Evolutionary conservation across 129 eudicot genomes (phyloP).

Genomic region (Flaveria bidentis): DNA sequence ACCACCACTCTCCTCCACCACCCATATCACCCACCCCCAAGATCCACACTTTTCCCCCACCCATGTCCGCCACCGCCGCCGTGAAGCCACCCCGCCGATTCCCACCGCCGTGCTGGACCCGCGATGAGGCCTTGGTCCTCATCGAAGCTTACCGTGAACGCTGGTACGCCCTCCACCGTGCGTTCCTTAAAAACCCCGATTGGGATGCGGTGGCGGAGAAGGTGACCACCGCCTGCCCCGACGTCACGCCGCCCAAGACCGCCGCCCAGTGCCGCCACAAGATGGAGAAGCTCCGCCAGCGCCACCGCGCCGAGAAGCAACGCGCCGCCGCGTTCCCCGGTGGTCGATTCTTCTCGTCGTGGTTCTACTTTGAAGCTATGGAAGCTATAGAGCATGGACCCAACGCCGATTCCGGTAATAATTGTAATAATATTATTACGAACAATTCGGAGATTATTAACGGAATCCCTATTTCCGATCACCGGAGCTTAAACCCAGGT

Average conservation of each 20-base stretch:
- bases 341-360: slow-evolving; percentile 57
- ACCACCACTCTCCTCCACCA: neutral
- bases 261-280: slow-evolving; percentile 99
- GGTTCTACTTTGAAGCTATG: slow-evolving; percentile 86
- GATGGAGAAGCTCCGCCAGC: slow-evolving; percentile 98
- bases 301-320: slow-evolving; percentile 88
- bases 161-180: slow-evolving; percentile 95
- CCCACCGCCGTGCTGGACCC: slow-evolving; percentile 97
- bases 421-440: no score
- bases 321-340: slow-evolving; percentile 58
- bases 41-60: no score
- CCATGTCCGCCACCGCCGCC: neutral
- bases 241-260: slow-evolving; percentile 69
- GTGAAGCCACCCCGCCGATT: slow-evolving; percentile 51
- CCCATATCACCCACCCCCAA: neutral
- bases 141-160: slow-evolving; percentile 81
- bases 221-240: slow-evolving; percentile 54
- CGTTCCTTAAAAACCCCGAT: slow-evolving; percentile 86
- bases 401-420: slow-evolving; percentile 13
- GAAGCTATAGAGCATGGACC: slow-evolving; percentile 76
- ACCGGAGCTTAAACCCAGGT: slow-evolving; percentile 38
- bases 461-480: slow-evolving; percentile 18
- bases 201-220: slow-evolving; percentile 92
- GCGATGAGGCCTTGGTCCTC: slow-evolving; percentile 74
- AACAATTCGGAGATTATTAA: neutral